Base-by-base conservation (phyloP, 805 yeast species). In the Millerozyma acaciae region DNA sequence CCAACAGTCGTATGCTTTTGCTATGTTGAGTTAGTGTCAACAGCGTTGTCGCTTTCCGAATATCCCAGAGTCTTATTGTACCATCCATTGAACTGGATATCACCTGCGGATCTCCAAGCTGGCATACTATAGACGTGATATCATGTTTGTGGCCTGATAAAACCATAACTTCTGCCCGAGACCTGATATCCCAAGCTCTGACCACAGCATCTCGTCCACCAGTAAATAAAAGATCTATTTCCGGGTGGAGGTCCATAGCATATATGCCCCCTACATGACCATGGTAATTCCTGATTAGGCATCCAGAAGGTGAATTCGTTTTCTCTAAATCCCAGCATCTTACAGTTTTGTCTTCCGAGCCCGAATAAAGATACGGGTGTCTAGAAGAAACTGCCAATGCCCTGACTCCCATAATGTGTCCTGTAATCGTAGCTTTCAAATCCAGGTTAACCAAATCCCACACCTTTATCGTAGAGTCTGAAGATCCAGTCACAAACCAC, bases 301-400 rank as follows among this genome's bases (percentile, higher is more conserved):
- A 62, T 8, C 73, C 73, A 9, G 60, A 50, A 2, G 55, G 40
- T 2, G 85, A 77, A 45, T 76, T 76, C 47, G 89, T 86, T 49
- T 78, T 75, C 55, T 90, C 97, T 45, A 93, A 68, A 63, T 93
- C 99, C 97, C 97, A 93, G 57, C 97, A 89, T 52, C 86, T 78
- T 7, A 88, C 86, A 16, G 88, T 71, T 55, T 89, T 89, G 55
- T 93, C 99, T 52, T 93, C 97, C 27, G 96, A 84, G 16, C 93
- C 89, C 9, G 90, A 77, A 54, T 89, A 93, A 65, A 93, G 62
- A 55, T 90, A 90, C 0, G 97, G 96, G 52, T 80, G 87, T 34
- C 83, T 65, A 2, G 70, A 64, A 0, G 95, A 84, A 0, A 90
- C 73, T 0, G 72, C 79, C 10, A 93, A 50, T 2, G 86, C 83